phyloP scores from a whole-genome alignment of 2,329 filamentous ascomycete genomes.

The Verticillium nonalfalfae region DNA sequence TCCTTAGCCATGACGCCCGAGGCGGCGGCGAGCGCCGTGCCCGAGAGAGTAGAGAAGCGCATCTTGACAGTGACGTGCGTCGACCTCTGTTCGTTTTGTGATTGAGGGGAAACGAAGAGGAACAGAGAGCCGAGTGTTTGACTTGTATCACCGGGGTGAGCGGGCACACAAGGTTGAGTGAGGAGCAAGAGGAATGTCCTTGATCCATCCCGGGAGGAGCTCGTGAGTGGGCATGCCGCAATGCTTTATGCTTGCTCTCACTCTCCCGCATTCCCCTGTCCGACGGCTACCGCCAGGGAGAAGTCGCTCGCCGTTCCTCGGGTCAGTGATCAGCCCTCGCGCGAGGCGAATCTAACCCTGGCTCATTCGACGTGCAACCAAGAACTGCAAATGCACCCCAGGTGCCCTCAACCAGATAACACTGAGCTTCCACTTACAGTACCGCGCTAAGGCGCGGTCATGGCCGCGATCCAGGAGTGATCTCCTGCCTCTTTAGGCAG shows the following conservation, averaged over 20 bases:
- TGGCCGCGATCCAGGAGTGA: neutral
- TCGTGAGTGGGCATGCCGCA: neutral
- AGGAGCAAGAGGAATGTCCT: neutral
- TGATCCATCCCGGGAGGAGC: neutral
- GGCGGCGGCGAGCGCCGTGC: slow-evolving; percentile 9
- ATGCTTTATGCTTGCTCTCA: neutral
- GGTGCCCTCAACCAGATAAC: neutral
- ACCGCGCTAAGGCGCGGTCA: neutral
- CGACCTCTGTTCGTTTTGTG: neutral
- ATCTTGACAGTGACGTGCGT: slow-evolving; percentile 3
- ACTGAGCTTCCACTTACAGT: neutral
- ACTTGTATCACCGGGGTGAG: neutral
- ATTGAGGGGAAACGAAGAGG: neutral
- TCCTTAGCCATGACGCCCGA: slow-evolving; percentile 8
- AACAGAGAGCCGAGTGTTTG: neutral
- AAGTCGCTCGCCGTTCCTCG: no score
- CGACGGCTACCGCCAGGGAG: no score
- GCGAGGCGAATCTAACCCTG: no score
- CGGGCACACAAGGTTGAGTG: neutral
- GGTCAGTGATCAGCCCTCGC: no score
- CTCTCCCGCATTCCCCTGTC: neutral
- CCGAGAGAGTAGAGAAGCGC: slow-evolving; percentile 10
- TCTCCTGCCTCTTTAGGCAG: neutral
- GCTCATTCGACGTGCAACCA: no score
- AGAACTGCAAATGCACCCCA: neutral